These are phyloP conservation scores for Penicillium sp. DNA, from an alignment of 2,329 filamentous ascomycete genomes.

Conservation along the genomic window DNA sequence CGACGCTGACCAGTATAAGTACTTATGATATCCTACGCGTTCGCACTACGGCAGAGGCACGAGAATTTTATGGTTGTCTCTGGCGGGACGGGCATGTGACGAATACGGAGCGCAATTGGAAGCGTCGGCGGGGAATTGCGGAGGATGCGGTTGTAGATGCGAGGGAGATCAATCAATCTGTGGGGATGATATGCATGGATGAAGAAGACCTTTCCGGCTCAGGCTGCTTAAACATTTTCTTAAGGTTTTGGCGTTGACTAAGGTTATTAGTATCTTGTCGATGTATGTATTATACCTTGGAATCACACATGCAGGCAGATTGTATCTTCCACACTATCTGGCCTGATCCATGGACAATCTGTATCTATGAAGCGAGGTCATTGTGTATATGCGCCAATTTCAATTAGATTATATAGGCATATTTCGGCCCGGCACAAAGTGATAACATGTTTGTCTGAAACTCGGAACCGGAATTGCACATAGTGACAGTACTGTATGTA, in stretches of 20 bases:
- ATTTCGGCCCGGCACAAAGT: too few relatives aligned
- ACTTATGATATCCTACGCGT: constrained; percentile 38
- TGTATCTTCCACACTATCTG: too few relatives aligned
- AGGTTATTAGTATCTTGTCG: too few relatives aligned
- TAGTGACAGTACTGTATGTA: too few relatives aligned
- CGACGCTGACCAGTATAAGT: constrained; percentile 31
- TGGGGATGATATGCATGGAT: not conserved
- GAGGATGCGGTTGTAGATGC: constrained; percentile 26
- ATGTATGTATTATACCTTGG: not conserved
- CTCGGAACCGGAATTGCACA: too few relatives aligned
- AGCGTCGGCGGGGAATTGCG: constrained; percentile 26
- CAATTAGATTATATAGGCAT: too few relatives aligned
- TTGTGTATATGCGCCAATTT: too few relatives aligned
- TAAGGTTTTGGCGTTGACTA: not conserved
- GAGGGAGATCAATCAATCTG: constrained; percentile 25
- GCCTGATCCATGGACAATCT: too few relatives aligned
- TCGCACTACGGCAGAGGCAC: constrained; percentile 27
- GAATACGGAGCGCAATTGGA: constrained; percentile 40
- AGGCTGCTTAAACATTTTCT: not conserved
- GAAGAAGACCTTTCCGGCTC: not conserved
- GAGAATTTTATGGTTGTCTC: constrained; percentile 25
- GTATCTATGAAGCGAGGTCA: too few relatives aligned
- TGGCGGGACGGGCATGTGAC: constrained; percentile 29
- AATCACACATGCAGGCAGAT: not conserved
- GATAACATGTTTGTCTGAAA: too few relatives aligned